phyloP scores from a whole-genome alignment of 768 basidiomycete genomes.

The Pisolithus microcarpus region DNA sequence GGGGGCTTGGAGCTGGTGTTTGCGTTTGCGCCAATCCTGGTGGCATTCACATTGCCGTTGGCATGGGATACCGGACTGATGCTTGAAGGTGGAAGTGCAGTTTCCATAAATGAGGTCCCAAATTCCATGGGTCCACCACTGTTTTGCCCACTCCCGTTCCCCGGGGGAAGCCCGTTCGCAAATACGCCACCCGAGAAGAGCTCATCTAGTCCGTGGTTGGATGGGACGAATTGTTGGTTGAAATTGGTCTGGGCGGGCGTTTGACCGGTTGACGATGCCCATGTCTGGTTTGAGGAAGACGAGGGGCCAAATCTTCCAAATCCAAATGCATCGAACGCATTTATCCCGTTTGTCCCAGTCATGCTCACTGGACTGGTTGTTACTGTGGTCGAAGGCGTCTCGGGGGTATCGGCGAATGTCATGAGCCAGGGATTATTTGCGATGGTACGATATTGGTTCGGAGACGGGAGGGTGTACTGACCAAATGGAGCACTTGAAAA shows the following conservation, averaged over 20 bases:
- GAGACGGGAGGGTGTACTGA: conserved; percentile 36
- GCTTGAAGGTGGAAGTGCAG: conserved; percentile 10
- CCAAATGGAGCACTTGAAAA: conserved; percentile 43
- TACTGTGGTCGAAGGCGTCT: conserved; percentile 28
- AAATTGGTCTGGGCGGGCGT: conserved; percentile 16
- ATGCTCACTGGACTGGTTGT: conserved; percentile 6
- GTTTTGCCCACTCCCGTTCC: conserved; percentile 11
- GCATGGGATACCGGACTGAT: conserved; percentile 51
- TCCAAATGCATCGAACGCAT: conserved; percentile 34
- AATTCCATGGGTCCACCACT: conserved; percentile 26
- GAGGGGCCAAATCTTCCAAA: conserved; percentile 26
- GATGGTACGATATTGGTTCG: conserved; percentile 65
- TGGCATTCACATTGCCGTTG: conserved; percentile 11
- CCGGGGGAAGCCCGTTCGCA: conserved; percentile 7
- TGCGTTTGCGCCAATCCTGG: background rate
- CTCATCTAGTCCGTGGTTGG: conserved; percentile 32
- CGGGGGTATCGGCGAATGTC: conserved; percentile 63
- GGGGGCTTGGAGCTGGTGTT: conserved; percentile 4
- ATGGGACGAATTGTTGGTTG: conserved; percentile 17
- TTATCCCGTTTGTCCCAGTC: conserved; percentile 9
- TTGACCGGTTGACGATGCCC: background rate
- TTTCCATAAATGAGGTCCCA: conserved; percentile 26
- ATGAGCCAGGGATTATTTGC: conserved; percentile 81
- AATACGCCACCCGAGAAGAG: conserved; percentile 36
- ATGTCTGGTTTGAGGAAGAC: background rate